A percentile compares a stretch with the other conserved stretches of the same genome.
Evolutionary conservation across 805 yeast genomes (phyloP).

Genomic region (Saitoella complicata): DNA sequence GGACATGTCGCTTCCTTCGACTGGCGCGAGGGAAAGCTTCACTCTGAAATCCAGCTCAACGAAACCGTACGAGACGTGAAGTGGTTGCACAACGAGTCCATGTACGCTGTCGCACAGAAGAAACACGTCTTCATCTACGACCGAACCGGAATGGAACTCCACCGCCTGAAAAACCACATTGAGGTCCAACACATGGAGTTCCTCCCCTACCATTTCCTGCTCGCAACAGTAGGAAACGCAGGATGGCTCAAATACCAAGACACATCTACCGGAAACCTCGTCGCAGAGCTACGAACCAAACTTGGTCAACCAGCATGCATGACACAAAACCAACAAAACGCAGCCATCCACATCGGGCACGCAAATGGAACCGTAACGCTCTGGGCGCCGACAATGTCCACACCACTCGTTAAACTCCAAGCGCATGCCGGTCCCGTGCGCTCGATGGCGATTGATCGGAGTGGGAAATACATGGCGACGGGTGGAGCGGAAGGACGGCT

Average conservation of each 20-base stretch:
- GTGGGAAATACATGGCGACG: conserved; percentile 86
- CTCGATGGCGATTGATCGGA: conserved; percentile 72
- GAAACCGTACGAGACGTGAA: conserved; percentile 87
- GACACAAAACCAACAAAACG: conserved; percentile 91
- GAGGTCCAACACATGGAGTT: conserved; percentile 74
- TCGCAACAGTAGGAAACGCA: conserved; percentile 77
- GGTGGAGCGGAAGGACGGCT: conserved; percentile 73
- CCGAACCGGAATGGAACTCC: conserved; percentile 79
- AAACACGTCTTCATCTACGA: conserved; percentile 87
- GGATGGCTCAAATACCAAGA: conserved; percentile 88
- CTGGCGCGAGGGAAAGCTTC: conserved; percentile 76
- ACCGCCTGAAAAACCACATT: conserved; percentile 75
- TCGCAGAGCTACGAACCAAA: conserved; percentile 70
- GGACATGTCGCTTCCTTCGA: conserved; percentile 95
- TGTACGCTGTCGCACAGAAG: conserved; percentile 92
- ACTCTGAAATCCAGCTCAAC: conserved; percentile 66
- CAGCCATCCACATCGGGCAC: conserved; percentile 85
- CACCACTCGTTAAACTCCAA: conserved; percentile 70
- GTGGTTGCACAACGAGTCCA: conserved; percentile 81
- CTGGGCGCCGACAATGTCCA: conserved; percentile 82
- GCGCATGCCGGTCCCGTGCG: conserved; percentile 77
- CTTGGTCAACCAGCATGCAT: conserved; percentile 79
- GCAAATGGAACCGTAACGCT: conserved; percentile 80
- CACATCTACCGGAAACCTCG: conserved; percentile 78
- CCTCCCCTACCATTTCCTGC: conserved; percentile 78